Evolutionary conservation across 2,329 filamentous ascomycete species (phyloP).

Genomic region (Neonectria magnoliae): DNA sequence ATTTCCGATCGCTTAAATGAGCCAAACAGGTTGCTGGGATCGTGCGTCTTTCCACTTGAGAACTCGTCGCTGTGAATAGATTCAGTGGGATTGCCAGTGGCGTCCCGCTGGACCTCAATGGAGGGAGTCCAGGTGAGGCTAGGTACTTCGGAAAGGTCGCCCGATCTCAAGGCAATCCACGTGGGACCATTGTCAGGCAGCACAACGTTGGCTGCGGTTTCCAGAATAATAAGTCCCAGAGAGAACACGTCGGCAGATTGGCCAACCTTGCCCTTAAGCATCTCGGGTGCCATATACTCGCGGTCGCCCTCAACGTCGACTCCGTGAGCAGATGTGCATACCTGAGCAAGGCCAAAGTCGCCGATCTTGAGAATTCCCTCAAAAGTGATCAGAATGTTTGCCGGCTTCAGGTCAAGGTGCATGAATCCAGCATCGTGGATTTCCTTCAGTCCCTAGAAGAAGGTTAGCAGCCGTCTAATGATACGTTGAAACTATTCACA

Average conservation of each 20-base stretch:
- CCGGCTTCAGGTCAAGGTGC: conserved; percentile 86
- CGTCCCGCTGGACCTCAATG: conserved; percentile 77
- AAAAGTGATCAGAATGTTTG: conserved; percentile 84
- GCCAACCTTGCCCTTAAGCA: conserved; percentile 85
- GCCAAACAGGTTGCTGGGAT: conserved; percentile 54
- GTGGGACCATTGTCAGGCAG: conserved; percentile 92
- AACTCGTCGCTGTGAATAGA: conserved; percentile 50
- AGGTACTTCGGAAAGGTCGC: conserved; percentile 88
- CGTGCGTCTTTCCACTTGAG: conserved; percentile 45
- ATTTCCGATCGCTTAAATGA: conserved; percentile 60
- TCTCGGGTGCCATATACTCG: conserved; percentile 95
- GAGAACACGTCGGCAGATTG: conserved; percentile 95
- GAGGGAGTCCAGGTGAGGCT: conserved; percentile 84
- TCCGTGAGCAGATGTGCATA: conserved; percentile 78
- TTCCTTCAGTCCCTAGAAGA: conserved; percentile 79
- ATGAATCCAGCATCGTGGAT: conserved; percentile 91
- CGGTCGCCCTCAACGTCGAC: conserved; percentile 95
- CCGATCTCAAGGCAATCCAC: conserved; percentile 90
- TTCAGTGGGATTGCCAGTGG: conserved; percentile 63
- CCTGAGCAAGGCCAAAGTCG: conserved; percentile 84
- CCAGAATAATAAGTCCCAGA: conserved; percentile 91
- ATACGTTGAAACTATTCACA: conserved; percentile 45
- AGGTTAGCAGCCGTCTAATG: conserved; percentile 16
- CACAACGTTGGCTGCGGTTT: conserved; percentile 92
- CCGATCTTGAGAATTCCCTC: conserved; percentile 86